phyloP scores from a whole-genome alignment of 2,329 filamentous ascomycete species.

The Penicillium psychrosexuale region DNA sequence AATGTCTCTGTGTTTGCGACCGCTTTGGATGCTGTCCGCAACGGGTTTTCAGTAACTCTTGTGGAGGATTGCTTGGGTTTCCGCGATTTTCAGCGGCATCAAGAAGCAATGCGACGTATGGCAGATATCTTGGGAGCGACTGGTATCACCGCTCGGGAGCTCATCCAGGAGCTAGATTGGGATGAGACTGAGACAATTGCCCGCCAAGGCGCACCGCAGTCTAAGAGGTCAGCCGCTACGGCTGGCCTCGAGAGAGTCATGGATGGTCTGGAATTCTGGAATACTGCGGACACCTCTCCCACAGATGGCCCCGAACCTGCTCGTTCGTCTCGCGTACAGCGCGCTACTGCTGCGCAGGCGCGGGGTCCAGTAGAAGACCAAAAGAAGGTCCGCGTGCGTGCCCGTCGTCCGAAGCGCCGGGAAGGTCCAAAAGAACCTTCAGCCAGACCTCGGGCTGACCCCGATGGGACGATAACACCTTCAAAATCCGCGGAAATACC shows the following conservation, averaged over 20 bases:
- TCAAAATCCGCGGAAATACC: neutral
- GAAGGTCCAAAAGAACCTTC: slow-evolving; percentile 14
- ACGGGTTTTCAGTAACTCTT: slow-evolving; percentile 83
- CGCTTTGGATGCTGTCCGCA: slow-evolving; percentile 80
- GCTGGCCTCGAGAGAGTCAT: slow-evolving; percentile 37
- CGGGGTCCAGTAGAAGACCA: slow-evolving; percentile 13
- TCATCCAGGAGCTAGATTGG: slow-evolving; percentile 52
- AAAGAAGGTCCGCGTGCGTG: slow-evolving; percentile 25
- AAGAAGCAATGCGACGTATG: slow-evolving; percentile 67
- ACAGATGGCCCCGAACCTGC: slow-evolving; percentile 17
- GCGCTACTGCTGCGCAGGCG: slow-evolving; percentile 5
- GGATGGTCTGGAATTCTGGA: slow-evolving; percentile 33
- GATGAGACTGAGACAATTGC: slow-evolving; percentile 42
- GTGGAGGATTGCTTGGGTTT: slow-evolving; percentile 88
- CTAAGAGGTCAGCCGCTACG: slow-evolving; percentile 19
- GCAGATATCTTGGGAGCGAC: slow-evolving; percentile 71
- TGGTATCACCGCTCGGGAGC: slow-evolving; percentile 57
- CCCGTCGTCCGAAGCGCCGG: slow-evolving; percentile 28
- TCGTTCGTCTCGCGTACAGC: slow-evolving; percentile 11
- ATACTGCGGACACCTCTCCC: slow-evolving; percentile 8
- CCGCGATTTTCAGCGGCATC: slow-evolving; percentile 65
- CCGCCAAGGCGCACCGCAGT: slow-evolving; percentile 13
- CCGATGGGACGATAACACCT: neutral
- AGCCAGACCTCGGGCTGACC: neutral
- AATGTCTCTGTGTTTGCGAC: slow-evolving; percentile 91